Evolutionary conservation across 495 filamentous ascomycete genomes (phyloP), one percentile per base, ranked within the genome.

Genomic region (Penicillium longicatenatum): DNA sequence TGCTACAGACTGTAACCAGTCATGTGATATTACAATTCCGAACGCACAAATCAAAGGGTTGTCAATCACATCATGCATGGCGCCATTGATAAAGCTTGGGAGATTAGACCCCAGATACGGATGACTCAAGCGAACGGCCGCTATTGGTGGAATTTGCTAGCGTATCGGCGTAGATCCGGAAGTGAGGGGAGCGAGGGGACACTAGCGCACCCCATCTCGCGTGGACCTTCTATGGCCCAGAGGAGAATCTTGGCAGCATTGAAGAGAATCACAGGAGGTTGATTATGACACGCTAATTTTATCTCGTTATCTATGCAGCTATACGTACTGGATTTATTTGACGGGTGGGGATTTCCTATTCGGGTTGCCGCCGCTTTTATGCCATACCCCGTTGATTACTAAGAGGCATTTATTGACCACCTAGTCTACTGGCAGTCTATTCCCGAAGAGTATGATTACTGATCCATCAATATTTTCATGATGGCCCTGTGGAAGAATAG

Each of bases 341-440:
- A 1, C 31, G 31, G 31, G 31, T 33, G 31, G 31, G 31, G 31
- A 33, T 33, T 33, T 9, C 31, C 31, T 33, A 11, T 33, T 33
- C 6, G 31, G 31, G 31, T 11, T 33, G 31, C 31, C 31, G 31
- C 31, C 31, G 31, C 31, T 33, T 33, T 33, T 33, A 10, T 33
- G 3, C 35, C 35, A 14, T n/a, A 16, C 41, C 31, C 43, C 24
- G 48, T 2, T 50, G 52, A 50, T 54, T 54, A 48, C 37, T 54
- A 44, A 54, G 19, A 46, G 52, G 39, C 41, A 54, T 54, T 22
- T 54, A 54, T 51, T 8, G 55, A n/a, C 12, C 14, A 39, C 35
- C 35, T 14, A 39, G 35, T 39, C 35, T 39, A 39, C 35, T 39
- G 16, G 9, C 35, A 39, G 35, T 39, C 35, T 39, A 39, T 39